phyloP scores from a whole-genome alignment of 2,329 filamentous ascomycete genomes.

The Cordyceps militaris region DNA sequence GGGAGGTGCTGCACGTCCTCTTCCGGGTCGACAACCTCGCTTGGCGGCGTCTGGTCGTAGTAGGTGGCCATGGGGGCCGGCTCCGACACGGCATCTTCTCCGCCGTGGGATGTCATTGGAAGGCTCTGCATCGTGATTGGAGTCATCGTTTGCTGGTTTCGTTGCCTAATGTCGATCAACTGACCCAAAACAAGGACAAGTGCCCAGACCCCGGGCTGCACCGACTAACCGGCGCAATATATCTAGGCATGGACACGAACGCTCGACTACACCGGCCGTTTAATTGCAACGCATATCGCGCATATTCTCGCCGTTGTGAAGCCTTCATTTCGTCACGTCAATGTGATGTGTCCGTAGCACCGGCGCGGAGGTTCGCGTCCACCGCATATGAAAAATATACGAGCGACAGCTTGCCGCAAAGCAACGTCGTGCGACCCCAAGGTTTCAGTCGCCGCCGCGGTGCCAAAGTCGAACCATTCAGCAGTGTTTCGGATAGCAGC shows the following conservation, averaged over 20 bases:
- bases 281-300: neutral
- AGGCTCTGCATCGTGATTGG: neutral
- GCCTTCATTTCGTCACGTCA: neutral
- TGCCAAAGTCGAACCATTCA: neutral
- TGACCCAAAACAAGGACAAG: no score
- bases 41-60: slow-evolving; percentile 29
- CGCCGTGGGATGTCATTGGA: neutral
- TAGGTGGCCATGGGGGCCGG: slow-evolving; percentile 14
- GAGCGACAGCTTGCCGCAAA: neutral
- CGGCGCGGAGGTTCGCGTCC: neutral
- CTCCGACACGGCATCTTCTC: neutral
- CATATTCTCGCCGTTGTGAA: neutral
- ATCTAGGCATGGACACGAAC: neutral
- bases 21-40: slow-evolving; percentile 24
- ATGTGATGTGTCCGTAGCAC: neutral
- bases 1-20: slow-evolving; percentile 11
- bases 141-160: no score
- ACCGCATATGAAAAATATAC: neutral
- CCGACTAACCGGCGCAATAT: neutral
- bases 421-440: neutral
- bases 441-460: neutral
- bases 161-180: no score
- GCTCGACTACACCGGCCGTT: no score
- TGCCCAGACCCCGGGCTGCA: no score
- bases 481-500: slow-evolving; percentile 1